Evolutionary conservation across 192 early-diverging fungal species (phyloP), one percentile per base, ranked within the genome.

Genomic region (Spizellomyces punctatus): DNA sequence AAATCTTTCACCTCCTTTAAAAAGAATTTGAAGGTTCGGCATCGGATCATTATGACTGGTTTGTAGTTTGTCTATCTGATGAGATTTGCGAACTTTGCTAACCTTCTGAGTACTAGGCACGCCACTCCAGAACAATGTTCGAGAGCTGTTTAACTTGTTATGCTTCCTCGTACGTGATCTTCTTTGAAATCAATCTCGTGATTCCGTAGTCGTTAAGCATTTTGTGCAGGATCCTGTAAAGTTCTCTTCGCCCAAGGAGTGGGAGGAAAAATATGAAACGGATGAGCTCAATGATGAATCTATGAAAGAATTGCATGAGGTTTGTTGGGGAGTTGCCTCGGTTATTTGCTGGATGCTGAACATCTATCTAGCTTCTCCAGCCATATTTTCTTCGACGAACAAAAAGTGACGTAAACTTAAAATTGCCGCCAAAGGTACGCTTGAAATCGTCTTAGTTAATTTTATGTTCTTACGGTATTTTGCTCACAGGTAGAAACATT

Each of bases 371-470:
- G 76, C 63, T 79, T 10, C 66, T 93, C 22, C 76, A 83, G 58
- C 89, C 90, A 19, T 90, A 89, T 67, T 88, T 94, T 76, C 72
- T 94, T 66, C 73, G 92, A 55, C 80, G 92, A 50, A 91, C 87
- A 16, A 92, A 91, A 59, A 79, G 81, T 57, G 74, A 85, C 27
- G 27, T 3, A 2, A 36, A 36, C 27, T 0, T 36, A 36, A 36
- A 36, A 36, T 36, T 36, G 27, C 27, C 27, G 17, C 85, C 86
- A 0, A 42, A 47, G 6, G 45, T 16, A 65, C 42, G 12, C 52
- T 36, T 57, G n/a, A 66, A 72, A 19, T 58, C 49, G 17, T 58
- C 21, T 64, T 36, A 36, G 27, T 2, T 36, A 36, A 36, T 36
- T 36, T 2, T 3, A 36, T 3, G 27, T 36, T 36, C 27, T 36